phyloP scores from a whole-genome alignment of 306 rosid genomes.

The Rosa rugosa region DNA sequence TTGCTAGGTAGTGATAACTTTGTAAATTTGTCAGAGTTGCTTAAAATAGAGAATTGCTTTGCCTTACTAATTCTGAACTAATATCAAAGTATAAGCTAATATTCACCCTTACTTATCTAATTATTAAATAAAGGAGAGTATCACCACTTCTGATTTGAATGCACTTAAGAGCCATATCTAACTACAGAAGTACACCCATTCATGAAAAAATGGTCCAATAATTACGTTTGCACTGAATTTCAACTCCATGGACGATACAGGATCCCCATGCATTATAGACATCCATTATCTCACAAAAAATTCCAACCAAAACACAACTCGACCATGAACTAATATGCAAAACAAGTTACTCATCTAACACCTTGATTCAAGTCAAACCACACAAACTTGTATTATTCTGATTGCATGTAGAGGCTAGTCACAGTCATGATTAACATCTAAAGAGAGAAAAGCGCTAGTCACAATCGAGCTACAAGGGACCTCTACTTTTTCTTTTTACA shows the following conservation, averaged over 20 bases:
- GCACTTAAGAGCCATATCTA: not conserved
- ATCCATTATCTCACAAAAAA: slow-evolving; percentile 2
- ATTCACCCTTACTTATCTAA: not conserved
- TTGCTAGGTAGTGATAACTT: not conserved
- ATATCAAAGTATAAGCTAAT: not conserved
- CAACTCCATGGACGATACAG: not conserved
- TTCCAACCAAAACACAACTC: not conserved
- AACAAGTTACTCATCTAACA: not conserved
- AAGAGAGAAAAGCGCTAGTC: too few relatives aligned
- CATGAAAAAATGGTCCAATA: not conserved
- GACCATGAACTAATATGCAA: not conserved
- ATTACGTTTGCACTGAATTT: not conserved
- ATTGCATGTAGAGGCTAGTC: too few relatives aligned
- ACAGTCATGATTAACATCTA: too few relatives aligned
- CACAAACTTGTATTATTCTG: not conserved
- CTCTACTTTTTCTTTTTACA: too few relatives aligned
- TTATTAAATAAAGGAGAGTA: slow-evolving; percentile 12
- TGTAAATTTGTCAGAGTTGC: not conserved
- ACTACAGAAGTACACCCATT: slow-evolving; percentile 11
- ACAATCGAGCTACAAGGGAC: too few relatives aligned
- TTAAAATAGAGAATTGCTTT: not conserved
- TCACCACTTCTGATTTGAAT: not conserved
- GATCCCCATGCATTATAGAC: slow-evolving; percentile 5
- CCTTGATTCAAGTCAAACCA: not conserved
- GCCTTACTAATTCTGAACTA: slow-evolving; percentile 5